A percentile compares a stretch with the other conserved stretches of the same genome.
Evolutionary conservation across 257 asterid genomes (phyloP).

Genomic region (Catharanthus roseus): DNA sequence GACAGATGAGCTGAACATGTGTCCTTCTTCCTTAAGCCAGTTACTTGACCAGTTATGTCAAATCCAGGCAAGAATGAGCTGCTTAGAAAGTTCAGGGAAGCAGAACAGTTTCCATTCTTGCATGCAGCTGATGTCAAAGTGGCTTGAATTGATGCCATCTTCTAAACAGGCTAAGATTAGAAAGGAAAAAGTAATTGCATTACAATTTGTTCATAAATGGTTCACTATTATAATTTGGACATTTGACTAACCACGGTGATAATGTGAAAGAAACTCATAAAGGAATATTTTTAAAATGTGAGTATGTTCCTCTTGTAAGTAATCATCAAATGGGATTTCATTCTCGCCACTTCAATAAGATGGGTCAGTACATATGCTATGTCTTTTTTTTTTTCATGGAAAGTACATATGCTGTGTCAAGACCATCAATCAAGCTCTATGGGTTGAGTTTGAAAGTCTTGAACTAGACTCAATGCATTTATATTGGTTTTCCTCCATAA

Average conservation of each 20-base stretch:
- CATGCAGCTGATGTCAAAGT: slow-evolving; percentile 59
- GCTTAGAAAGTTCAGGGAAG: slow-evolving; percentile 37
- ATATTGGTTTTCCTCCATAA: no score
- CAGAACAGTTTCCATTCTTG: slow-evolving; percentile 44
- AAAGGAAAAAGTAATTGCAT: neutral
- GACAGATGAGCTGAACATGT: slow-evolving; percentile 19
- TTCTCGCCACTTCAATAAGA: neutral
- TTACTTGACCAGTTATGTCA: slow-evolving; percentile 33
- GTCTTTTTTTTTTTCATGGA: no score
- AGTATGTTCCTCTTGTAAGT: neutral
- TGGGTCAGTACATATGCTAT: neutral
- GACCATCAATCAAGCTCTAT: no score
- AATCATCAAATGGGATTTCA: neutral
- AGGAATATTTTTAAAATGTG: neutral
- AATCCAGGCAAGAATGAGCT: slow-evolving; percentile 56
- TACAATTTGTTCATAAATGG: slow-evolving; percentile 2
- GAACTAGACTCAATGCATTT: no score
- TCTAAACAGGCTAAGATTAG: slow-evolving; percentile 5
- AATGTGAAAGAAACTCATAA: neutral
- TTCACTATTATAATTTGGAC: neutral
- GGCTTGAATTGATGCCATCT: slow-evolving; percentile 74
- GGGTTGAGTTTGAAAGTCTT: no score
- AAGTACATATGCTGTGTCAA: neutral
- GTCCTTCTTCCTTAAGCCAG: slow-evolving; percentile 30
- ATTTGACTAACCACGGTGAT: neutral